Percentiles rank a stretch among this genome's conserved stretches.
Evolutionary conservation across 441 rosid genomes (phyloP).

Genomic region (Raphanus hybrid): DNA sequence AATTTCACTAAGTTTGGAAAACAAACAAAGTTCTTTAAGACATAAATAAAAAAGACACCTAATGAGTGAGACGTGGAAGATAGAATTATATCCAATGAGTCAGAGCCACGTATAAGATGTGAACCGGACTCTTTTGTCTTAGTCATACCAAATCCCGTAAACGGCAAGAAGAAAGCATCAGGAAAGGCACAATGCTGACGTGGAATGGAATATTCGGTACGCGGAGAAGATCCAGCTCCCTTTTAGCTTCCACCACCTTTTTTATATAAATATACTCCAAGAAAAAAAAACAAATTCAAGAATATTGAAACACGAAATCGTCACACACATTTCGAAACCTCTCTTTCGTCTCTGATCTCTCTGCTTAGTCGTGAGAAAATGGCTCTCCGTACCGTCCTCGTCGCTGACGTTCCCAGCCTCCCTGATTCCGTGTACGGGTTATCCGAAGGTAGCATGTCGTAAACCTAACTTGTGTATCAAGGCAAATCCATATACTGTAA

Average conservation of each 20-base stretch:
- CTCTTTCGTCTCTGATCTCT: neutral
- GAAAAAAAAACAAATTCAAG: neutral
- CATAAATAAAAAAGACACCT: neutral
- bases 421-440: constrained; percentile 48
- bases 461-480: neutral
- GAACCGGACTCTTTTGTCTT: constrained; percentile 22
- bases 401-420: constrained; percentile 66
- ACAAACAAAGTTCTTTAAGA: neutral
- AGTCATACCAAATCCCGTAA: constrained; percentile 32
- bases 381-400: constrained; percentile 72
- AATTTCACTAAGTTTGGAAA: neutral
- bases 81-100: constrained; percentile 30
- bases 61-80: constrained; percentile 26
- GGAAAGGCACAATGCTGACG: constrained; percentile 32
- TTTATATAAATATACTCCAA: constrained; percentile 13
- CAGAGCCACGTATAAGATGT: constrained; percentile 24
- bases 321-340: neutral
- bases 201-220: constrained; percentile 45
- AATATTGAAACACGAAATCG: neutral
- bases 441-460: constrained; percentile 25
- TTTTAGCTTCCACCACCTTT: neutral
- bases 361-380: constrained; percentile 13
- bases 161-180: constrained; percentile 39
- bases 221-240: constrained; percentile 33
- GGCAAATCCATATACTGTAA: neutral